A percentile compares a stretch with the other conserved stretches of the same genome.
Conservation (phyloP, 352 stramenopile genomes). For the Aphanomyces cochlioides region DNA sequence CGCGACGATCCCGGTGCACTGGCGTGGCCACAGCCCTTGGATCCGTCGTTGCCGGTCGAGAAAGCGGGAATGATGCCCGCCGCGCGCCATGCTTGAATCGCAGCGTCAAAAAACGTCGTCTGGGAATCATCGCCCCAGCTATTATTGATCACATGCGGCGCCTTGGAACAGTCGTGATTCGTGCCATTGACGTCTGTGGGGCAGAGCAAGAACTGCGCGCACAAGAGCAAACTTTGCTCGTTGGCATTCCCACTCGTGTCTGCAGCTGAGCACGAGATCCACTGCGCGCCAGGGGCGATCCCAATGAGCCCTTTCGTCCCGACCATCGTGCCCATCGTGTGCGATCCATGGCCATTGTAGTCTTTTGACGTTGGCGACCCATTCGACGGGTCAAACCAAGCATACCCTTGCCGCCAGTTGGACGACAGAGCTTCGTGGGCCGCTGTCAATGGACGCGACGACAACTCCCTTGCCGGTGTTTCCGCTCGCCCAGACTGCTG, state of each 20-base stretch:
- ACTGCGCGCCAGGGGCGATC: slow-evolving; percentile 48
- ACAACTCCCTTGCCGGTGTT: slow-evolving; percentile 51
- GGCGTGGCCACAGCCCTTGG: slow-evolving; percentile 44
- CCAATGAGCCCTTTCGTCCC: slow-evolving; percentile 44
- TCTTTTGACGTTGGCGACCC: slow-evolving; percentile 43
- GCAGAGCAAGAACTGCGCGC: slow-evolving; percentile 68
- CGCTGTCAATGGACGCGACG: slow-evolving; percentile 59
- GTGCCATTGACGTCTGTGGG: slow-evolving; percentile 45
- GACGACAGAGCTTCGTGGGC: slow-evolving; percentile 46
- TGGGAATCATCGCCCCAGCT: slow-evolving; percentile 52
- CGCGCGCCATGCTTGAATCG: slow-evolving; percentile 46
- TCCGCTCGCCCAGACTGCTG: slow-evolving; percentile 40
- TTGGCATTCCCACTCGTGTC: slow-evolving; percentile 39
- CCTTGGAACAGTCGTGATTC: slow-evolving; percentile 51
- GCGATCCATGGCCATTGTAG: slow-evolving; percentile 49
- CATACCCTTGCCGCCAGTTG: slow-evolving; percentile 45
- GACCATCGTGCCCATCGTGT: slow-evolving; percentile 48
- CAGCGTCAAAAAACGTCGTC: slow-evolving; percentile 35
- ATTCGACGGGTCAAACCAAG: slow-evolving; percentile 56
- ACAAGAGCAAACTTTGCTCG: slow-evolving; percentile 46
- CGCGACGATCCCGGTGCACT: slow-evolving; percentile 47
- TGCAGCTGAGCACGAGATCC: slow-evolving; percentile 62
- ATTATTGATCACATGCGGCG: slow-evolving; percentile 59
- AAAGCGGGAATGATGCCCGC: slow-evolving; percentile 61
- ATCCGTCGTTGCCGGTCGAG: slow-evolving; percentile 50